Evolutionary conservation across 2,329 filamentous ascomycete genomes (phyloP), one percentile per base, ranked within the genome.

Genomic region (Colletotrichum nymphaeae): DNA sequence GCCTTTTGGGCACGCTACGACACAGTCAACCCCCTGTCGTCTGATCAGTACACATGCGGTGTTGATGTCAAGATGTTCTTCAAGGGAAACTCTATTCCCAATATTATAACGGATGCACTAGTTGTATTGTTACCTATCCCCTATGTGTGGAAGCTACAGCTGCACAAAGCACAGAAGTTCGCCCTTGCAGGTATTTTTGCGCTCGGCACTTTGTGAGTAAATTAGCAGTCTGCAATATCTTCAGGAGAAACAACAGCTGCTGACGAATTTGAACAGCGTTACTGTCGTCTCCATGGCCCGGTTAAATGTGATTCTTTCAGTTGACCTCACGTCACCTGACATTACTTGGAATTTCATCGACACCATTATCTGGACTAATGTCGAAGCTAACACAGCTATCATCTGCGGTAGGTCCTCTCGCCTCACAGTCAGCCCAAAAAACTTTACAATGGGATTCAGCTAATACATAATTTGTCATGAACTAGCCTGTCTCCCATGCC

Each of bases 81-180:
- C 59, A 78, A 78, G 57, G 76, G 75, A 2, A 81, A 80, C 58
- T 75, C 78, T 2, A 76, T 80, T 9, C 76, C 78, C 1, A 79
- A 78, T 53, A 78, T 81, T 22, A 68, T 77, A 4, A 78, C 78
- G 2, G 79, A 81, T 32, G 55, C 78, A 1, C 22, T 79, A 11
- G 78, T 81, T 22, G 74, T 82, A 16, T 22, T 73, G 1, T 66
- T 81, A 1, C 81, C 81, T 1, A 67, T 80, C 1, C 79, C 78
- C 2, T 76, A 79, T 28, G 74, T 81, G 14, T 79, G 76, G 60
- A 75, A 65, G 19, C 69, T 82, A 3, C 74, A 77, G 35, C 73
- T 81, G 42, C 78, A 76, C 1, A 66, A 30, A 14, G 53, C 69
- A 0, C 76, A 79, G 26, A 81, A 79, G 52, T 3, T 79, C 14